Evolutionary conservation across 495 filamentous ascomycete genomes (phyloP).

Genomic region (Mytilinidion resinicola): DNA sequence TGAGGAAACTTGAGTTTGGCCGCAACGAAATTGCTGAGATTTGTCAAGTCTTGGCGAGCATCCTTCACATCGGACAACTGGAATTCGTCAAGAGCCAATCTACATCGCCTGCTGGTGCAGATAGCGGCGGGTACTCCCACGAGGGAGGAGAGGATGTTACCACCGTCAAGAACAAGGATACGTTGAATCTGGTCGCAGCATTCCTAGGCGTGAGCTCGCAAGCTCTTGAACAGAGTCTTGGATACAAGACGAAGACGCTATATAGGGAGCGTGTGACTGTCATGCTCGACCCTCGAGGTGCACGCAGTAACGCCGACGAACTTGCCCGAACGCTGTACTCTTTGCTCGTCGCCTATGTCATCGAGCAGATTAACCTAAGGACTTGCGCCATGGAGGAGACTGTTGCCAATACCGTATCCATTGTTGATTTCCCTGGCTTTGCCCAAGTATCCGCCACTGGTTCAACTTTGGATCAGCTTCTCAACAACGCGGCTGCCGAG

Average conservation of each 20-base stretch:
- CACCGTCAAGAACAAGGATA: constrained; percentile 87
- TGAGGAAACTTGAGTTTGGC: constrained; percentile 90
- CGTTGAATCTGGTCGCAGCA: constrained; percentile 74
- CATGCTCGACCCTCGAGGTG: constrained; percentile 89
- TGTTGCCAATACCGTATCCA: constrained; percentile 85
- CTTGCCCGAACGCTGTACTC: constrained; percentile 90
- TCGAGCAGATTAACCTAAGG: constrained; percentile 86
- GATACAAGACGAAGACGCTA: constrained; percentile 93
- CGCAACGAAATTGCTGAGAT: constrained; percentile 91
- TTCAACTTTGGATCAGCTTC: constrained; percentile 82
- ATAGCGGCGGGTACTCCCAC: constrained; percentile 93
- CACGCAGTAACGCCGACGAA: constrained; percentile 86
- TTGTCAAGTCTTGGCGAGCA: constrained; percentile 84
- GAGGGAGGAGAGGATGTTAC: constrained; percentile 85
- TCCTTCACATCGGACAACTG: constrained; percentile 91
- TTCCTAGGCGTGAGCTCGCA: constrained; percentile 78
- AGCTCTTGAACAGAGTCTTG: constrained; percentile 78
- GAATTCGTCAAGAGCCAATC: constrained; percentile 78
- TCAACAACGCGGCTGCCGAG: constrained; percentile 90
- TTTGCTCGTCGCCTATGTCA: constrained; percentile 86
- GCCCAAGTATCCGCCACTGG: constrained; percentile 74
- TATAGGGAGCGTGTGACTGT: constrained; percentile 92
- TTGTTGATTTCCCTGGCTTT: constrained; percentile 96
- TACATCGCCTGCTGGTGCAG: constrained; percentile 72
- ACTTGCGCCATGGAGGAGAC: constrained; percentile 83